A percentile compares a stretch with the other conserved stretches of the same genome.
Conservation (phyloP, 2,329 filamentous ascomycete genomes). For the Neopestalotiopsis clavispora region DNA sequence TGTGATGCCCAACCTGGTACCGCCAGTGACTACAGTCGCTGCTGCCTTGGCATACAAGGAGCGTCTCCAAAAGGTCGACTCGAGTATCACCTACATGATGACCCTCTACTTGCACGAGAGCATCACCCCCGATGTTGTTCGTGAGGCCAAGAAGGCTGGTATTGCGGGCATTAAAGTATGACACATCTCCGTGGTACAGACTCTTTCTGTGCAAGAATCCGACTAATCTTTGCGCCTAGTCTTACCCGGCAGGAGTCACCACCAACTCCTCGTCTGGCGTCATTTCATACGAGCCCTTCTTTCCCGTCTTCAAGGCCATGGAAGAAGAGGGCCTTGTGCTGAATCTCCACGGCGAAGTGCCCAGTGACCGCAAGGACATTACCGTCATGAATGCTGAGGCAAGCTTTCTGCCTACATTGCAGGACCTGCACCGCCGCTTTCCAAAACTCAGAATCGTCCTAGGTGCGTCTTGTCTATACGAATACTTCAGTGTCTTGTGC, state of each 20-base stretch:
- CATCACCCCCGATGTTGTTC: conserved; percentile 57
- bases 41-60: conserved; percentile 53
- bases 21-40: conserved; percentile 54
- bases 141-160: conserved; percentile 63
- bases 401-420: conserved; percentile 66
- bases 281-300: conserved; percentile 57
- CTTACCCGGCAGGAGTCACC: conserved; percentile 31
- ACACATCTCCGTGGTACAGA: conserved; percentile 26
- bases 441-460: conserved; percentile 18
- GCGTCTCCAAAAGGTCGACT: conserved; percentile 48
- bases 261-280: conserved; percentile 51
- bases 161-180: conserved; percentile 60
- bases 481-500: not conserved
- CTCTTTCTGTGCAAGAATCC: not conserved
- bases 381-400: conserved; percentile 67
- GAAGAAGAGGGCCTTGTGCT: conserved; percentile 67
- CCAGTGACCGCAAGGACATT: conserved; percentile 34
- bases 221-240: conserved; percentile 4
- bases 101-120: conserved; percentile 56
- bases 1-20: conserved; percentile 59
- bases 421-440: conserved; percentile 60
- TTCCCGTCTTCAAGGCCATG: conserved; percentile 70
- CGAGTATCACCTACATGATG: conserved; percentile 56
- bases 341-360: conserved; percentile 70
- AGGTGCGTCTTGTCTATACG: not conserved